Evolutionary conservation across 2,329 filamentous ascomycete species (phyloP).

Genomic region (Tolypocladium cylindrosporum): DNA sequence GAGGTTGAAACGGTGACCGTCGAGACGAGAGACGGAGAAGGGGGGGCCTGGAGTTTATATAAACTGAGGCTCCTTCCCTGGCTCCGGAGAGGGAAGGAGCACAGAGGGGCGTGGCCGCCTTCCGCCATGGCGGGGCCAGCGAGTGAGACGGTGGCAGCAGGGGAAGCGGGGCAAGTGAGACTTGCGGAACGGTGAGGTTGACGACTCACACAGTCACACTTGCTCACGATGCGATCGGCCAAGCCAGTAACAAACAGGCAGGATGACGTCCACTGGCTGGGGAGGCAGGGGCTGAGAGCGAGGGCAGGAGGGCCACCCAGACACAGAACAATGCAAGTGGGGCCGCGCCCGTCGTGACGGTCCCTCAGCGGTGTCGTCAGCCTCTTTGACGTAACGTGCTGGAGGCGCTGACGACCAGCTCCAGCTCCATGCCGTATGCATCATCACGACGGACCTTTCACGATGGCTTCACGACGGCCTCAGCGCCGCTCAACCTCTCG

Average conservation of each 20-base stretch:
- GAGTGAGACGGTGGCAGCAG: background rate
- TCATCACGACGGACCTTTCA: too few species aligned
- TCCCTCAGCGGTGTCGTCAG: too few species aligned
- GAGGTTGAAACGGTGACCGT: background rate
- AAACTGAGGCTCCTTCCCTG: background rate
- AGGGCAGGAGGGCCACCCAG: too few species aligned
- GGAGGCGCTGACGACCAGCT: too few species aligned
- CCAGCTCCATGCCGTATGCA: too few species aligned
- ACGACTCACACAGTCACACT: background rate
- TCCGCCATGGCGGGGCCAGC: too few species aligned
- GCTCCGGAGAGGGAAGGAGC: background rate
- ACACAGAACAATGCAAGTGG: too few species aligned
- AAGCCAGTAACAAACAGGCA: background rate
- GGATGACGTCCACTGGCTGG: slow-evolving; percentile 4
- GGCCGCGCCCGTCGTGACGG: too few species aligned
- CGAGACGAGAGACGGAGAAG: background rate
- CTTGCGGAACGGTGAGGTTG: background rate
- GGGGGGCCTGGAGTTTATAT: slow-evolving; percentile 1
- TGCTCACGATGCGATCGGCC: background rate
- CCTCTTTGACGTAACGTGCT: too few species aligned
- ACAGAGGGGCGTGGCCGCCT: background rate
- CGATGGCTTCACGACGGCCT: background rate
- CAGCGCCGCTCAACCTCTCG: background rate
- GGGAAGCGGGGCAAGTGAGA: background rate
- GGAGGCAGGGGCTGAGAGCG: background rate